A percentile compares a stretch with the other conserved stretches of the same genome.
Evolutionary conservation across 108 stramenopile species (phyloP).

Genomic region (Pseudonitzschia delicatissima): DNA sequence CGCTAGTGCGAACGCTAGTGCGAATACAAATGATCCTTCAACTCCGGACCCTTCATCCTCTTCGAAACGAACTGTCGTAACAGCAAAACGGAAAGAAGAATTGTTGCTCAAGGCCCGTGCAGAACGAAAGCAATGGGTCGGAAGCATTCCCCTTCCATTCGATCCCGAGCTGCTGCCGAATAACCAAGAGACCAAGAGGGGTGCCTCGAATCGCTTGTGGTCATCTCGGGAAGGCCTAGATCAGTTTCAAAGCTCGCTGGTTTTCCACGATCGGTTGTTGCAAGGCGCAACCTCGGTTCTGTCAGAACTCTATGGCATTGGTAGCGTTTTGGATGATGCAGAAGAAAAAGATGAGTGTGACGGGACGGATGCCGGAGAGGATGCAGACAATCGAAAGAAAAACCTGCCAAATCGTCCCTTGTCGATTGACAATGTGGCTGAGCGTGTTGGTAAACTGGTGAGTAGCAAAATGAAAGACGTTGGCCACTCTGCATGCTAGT

Average conservation of each 20-base stretch:
- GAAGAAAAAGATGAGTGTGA: background rate
- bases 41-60: background rate
- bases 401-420: background rate
- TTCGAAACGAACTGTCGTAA: constrained; percentile 27
- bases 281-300: constrained; percentile 26
- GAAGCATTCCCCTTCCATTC: constrained; percentile 35
- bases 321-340: background rate
- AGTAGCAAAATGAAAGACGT: background rate
- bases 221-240: constrained; percentile 5
- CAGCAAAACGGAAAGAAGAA: constrained; percentile 58
- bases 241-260: constrained; percentile 19
- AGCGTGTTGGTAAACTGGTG: constrained; percentile 34
- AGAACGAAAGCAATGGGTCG: constrained; percentile 66
- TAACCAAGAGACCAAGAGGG: background rate
- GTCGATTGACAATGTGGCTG: constrained; percentile 16
- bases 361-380: background rate
- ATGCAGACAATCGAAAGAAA: background rate
- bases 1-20: background rate
- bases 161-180: background rate
- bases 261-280: constrained; percentile 18
- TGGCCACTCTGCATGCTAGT: background rate
- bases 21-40: background rate
- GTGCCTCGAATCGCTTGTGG: background rate
- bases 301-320: constrained; percentile 37
- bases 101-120: constrained; percentile 61